Percentiles rank a stretch among this genome's conserved stretches.
Conservation (phyloP, 345 rosid species). For the Eutrema yunnanense region DNA sequence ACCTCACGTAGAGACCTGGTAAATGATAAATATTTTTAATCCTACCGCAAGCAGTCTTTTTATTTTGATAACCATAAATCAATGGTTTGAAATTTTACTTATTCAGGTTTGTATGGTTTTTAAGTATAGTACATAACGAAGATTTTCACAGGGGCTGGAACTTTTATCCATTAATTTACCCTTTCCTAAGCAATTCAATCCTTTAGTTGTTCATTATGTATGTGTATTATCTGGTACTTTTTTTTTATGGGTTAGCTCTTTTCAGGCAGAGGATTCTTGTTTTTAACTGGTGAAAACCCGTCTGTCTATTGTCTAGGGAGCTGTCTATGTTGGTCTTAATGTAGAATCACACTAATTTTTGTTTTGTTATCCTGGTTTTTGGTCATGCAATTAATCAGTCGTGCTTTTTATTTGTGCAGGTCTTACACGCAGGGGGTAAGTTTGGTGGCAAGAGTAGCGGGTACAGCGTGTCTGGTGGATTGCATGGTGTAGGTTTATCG, state of each 20-base stretch:
- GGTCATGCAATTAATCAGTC: background rate
- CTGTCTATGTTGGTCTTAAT: background rate
- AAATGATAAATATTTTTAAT: background rate
- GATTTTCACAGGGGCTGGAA: background rate
- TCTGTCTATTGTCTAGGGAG: background rate
- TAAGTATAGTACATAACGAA: background rate
- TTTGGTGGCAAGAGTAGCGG: slow-evolving; percentile 97
- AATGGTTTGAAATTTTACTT: background rate
- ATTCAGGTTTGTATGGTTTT: background rate
- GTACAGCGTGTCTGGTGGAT: slow-evolving; percentile 93
- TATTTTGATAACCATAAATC: background rate
- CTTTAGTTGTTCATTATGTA: background rate
- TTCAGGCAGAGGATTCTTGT: background rate
- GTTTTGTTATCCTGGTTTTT: background rate
- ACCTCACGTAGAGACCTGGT: background rate
- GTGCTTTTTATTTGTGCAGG: slow-evolving; percentile 40
- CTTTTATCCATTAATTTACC: background rate
- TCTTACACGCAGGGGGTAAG: slow-evolving; percentile 96
- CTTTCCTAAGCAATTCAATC: background rate
- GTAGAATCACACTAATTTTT: background rate
- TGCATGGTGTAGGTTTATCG: slow-evolving; percentile 97
- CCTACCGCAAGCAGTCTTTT: background rate
- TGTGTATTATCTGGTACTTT: background rate
- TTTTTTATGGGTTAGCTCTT: background rate
- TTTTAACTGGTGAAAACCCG: background rate